These are phyloP conservation scores for Cytospora piceae DNA, from an alignment of 2,329 filamentous ascomycete genomes.

Conservation along the genomic window DNA sequence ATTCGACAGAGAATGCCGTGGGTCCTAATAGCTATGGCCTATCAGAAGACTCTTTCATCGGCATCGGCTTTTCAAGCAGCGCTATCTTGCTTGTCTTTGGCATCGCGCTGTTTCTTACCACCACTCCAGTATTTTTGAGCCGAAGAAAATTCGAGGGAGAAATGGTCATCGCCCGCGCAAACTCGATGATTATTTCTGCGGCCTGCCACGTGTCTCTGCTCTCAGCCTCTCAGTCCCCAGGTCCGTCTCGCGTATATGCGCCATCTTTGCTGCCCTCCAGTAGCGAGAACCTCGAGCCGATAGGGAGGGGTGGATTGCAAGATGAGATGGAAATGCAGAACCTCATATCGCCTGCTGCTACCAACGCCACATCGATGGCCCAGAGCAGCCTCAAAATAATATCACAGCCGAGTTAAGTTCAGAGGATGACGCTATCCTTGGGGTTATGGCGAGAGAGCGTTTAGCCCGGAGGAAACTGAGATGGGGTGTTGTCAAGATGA, in stretches of 20 bases:
- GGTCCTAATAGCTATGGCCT: not conserved
- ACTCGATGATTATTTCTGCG: constrained; percentile 7
- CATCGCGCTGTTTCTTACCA: not conserved
- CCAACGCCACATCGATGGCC: too few species aligned
- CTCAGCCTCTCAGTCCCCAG: not conserved
- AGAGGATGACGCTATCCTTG: not conserved
- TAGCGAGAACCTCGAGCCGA: not conserved
- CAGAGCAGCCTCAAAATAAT: too few species aligned
- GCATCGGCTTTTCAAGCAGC: not conserved
- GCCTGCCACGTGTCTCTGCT: constrained; percentile 12
- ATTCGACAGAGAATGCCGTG: too few species aligned
- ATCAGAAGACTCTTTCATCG: not conserved
- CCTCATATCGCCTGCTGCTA: too few species aligned
- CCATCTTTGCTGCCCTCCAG: not conserved
- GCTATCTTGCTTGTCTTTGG: not conserved
- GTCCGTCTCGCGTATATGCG: not conserved
- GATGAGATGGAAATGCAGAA: too few species aligned
- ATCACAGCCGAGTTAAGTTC: not conserved
- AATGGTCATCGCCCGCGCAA: constrained; percentile 12
- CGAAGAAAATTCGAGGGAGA: not conserved
- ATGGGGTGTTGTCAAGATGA: constrained; percentile 15
- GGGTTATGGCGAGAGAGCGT: not conserved
- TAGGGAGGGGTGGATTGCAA: not conserved
- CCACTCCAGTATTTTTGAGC: not conserved
- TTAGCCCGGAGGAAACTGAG: constrained; percentile 1